phyloP scores from a whole-genome alignment of 1,139 yeast species.

The Pichia norvegensis region DNA sequence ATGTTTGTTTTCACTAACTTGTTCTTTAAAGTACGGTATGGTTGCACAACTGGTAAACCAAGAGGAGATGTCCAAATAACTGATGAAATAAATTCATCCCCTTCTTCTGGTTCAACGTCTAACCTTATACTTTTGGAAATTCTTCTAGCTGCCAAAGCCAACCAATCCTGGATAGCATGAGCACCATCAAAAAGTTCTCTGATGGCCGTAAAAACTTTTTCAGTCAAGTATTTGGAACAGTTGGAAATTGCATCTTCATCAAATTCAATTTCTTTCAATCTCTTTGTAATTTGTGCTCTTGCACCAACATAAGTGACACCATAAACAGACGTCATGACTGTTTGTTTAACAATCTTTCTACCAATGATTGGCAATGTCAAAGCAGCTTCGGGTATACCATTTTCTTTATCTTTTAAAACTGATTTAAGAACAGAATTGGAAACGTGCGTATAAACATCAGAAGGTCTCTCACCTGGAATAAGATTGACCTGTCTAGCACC shows the following conservation, averaged over 20 bases:
- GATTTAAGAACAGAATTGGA: slow-evolving; percentile 60
- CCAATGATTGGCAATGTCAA: slow-evolving; percentile 55
- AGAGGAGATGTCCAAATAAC: slow-evolving; percentile 97
- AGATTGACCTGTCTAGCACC: slow-evolving; percentile 93
- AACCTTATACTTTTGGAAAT: slow-evolving; percentile 72
- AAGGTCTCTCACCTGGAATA: slow-evolving; percentile 75
- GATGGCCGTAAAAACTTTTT: slow-evolving; percentile 73
- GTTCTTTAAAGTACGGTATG: slow-evolving; percentile 66
- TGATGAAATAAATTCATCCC: slow-evolving; percentile 66
- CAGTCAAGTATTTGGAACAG: slow-evolving; percentile 63
- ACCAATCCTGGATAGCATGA: slow-evolving; percentile 93
- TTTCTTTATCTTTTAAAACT: slow-evolving; percentile 51
- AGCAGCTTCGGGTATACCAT: slow-evolving; percentile 41
- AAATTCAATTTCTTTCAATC: slow-evolving; percentile 39
- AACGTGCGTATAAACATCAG: slow-evolving; percentile 84
- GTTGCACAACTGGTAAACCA: slow-evolving; percentile 92
- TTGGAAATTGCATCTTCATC: slow-evolving; percentile 30
- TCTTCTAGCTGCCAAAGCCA: slow-evolving; percentile 75
- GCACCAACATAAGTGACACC: slow-evolving; percentile 97
- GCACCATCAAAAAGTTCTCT: slow-evolving; percentile 87
- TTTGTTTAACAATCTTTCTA: slow-evolving; percentile 88
- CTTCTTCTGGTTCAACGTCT: slow-evolving; percentile 38
- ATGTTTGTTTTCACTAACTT: slow-evolving; percentile 67
- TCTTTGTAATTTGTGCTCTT: slow-evolving; percentile 72
- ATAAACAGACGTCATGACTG: slow-evolving; percentile 97